phyloP scores from a whole-genome alignment of 371 early-diverging fungal genomes.

The Chytridium lagenaria region DNA sequence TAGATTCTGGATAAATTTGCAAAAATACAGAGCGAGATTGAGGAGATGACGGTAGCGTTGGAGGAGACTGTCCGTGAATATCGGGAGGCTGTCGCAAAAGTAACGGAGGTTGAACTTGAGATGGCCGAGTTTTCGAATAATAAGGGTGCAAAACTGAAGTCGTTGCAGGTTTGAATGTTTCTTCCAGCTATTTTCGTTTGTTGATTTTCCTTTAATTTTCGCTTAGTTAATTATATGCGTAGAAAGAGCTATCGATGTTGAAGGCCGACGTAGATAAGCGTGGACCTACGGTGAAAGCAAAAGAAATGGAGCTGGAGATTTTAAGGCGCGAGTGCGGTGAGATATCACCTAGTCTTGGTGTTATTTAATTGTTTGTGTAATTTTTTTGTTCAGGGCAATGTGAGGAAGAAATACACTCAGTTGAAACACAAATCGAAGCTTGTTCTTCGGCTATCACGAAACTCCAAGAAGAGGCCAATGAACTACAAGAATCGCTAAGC shows the following conservation, averaged over 20 bases:
- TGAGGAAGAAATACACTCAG: background rate
- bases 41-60: slow-evolving; percentile 4
- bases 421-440: background rate
- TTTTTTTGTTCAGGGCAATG: slow-evolving; percentile 18
- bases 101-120: slow-evolving; percentile 71
- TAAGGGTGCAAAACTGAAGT: slow-evolving; percentile 84
- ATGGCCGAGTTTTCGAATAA: slow-evolving; percentile 82
- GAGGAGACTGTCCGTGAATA: background rate
- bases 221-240: slow-evolving; percentile 3
- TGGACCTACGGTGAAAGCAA: slow-evolving; percentile 60
- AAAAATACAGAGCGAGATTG: slow-evolving; percentile 11
- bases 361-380: background rate
- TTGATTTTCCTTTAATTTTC: no score
- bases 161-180: slow-evolving; percentile 61
- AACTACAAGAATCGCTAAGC: background rate
- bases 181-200: slow-evolving; percentile 12
- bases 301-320: slow-evolving; percentile 75
- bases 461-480: background rate
- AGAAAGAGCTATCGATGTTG: slow-evolving; percentile 66
- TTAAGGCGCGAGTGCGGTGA: slow-evolving; percentile 72
- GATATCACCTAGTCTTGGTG: slow-evolving; percentile 3
- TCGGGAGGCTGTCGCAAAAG: slow-evolving; percentile 22
- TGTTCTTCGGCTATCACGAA: background rate
- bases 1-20: no score
- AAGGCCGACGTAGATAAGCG: slow-evolving; percentile 64